phyloP scores from a whole-genome alignment of 768 basidiomycete genomes.

The Lyophyllum shimeji region DNA sequence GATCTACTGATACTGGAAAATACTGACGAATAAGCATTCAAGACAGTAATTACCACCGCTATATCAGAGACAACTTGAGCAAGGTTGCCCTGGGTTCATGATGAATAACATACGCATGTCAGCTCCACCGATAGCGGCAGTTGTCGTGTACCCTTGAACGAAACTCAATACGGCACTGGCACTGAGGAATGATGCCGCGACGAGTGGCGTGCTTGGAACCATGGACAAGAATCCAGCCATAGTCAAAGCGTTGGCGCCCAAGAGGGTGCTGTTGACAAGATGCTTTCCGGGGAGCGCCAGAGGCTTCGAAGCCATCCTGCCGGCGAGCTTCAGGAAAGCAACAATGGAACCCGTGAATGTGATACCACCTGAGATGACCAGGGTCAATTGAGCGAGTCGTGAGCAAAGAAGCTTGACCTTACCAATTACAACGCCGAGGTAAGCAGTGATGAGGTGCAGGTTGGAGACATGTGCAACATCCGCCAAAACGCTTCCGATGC shows the following conservation, averaged over 20 bases:
- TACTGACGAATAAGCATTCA: conserved; percentile 80
- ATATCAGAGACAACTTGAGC: conserved; percentile 10
- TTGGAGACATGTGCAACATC: conserved; percentile 67
- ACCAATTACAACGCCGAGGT: conserved; percentile 85
- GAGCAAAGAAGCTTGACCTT: conserved; percentile 6
- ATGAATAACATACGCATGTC: conserved; percentile 75
- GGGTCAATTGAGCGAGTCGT: neutral
- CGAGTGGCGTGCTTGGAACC: conserved; percentile 65
- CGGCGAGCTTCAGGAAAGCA: conserved; percentile 86
- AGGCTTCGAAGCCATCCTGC: conserved; percentile 75
- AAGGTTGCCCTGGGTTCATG: neutral
- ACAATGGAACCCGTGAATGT: conserved; percentile 91
- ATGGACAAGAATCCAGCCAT: conserved; percentile 78
- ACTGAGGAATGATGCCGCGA: conserved; percentile 79
- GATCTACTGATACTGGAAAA: neutral
- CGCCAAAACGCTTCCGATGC: conserved; percentile 76
- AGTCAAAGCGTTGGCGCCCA: conserved; percentile 68
- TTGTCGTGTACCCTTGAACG: conserved; percentile 83
- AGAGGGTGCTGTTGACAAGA: conserved; percentile 66
- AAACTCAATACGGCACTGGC: conserved; percentile 77
- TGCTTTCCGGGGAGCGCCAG: conserved; percentile 76
- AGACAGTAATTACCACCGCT: conserved; percentile 89
- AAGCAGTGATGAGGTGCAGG: conserved; percentile 81
- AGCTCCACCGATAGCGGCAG: conserved; percentile 89
- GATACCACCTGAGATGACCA: conserved; percentile 56